A percentile compares a stretch with the other conserved stretches of the same genome.
phyloP scores from a whole-genome alignment of 345 rosid genomes.

The Eucalyptus sp. region DNA sequence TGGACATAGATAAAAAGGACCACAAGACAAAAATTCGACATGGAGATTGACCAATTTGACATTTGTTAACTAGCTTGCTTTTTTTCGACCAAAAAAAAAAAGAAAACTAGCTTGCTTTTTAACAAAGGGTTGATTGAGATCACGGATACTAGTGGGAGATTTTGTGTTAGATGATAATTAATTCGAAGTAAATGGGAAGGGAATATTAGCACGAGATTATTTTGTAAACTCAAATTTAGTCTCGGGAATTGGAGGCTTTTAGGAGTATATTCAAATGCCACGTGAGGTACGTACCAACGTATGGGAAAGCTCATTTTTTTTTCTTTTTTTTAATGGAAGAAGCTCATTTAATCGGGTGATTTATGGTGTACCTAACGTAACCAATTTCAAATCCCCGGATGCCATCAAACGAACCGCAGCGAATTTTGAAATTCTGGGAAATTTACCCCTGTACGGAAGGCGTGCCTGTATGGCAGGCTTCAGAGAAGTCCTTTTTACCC shows the following conservation, averaged over 20 bases:
- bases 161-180: neutral
- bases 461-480: neutral
- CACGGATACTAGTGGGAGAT: neutral
- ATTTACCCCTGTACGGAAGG: neutral
- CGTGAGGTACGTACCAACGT: neutral
- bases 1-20: neutral
- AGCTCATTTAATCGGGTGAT: neutral
- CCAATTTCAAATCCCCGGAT: neutral
- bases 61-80: neutral
- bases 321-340: neutral
- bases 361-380: neutral
- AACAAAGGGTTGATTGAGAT: neutral
- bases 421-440: neutral
- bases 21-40: neutral
- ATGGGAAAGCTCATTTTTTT: neutral
- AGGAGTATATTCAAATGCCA: too few relatives aligned
- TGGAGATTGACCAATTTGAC: neutral
- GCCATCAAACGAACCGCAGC: neutral
- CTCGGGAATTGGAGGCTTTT: neutral
- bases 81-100: too few relatives aligned
- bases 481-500: neutral
- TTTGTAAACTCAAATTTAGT: neutral
- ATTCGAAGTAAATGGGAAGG: neutral
- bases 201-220: neutral
- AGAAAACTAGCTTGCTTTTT: too few relatives aligned